phyloP scores from a whole-genome alignment of 176 grass and related monocot genomes.

The Coix lacrymajobi region DNA sequence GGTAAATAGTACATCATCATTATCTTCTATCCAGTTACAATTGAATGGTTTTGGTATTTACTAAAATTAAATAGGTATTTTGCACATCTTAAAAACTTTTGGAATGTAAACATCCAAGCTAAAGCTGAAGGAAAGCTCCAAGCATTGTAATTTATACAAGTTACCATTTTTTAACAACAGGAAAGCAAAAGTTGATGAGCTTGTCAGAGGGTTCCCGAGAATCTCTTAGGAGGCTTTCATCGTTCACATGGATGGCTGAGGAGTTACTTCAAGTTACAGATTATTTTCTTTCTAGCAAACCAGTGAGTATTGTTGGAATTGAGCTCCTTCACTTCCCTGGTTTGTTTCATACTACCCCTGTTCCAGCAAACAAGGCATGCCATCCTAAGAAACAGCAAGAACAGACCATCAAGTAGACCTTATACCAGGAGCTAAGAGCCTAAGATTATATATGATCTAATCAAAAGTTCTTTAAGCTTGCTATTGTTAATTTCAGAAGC shows the following conservation, averaged over 20 bases:
- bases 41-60: constrained; percentile 17
- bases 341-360: constrained; percentile 1
- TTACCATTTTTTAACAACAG: constrained; percentile 34
- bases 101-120: background rate
- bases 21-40: background rate
- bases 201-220: constrained; percentile 85
- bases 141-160: background rate
- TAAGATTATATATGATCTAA: background rate
- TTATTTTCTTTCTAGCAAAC: constrained; percentile 77
- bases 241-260: constrained; percentile 97
- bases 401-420: background rate
- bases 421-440: background rate
- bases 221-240: constrained; percentile 81
- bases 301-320: constrained; percentile 54
- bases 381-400: background rate
- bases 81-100: constrained; percentile 9
- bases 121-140: background rate
- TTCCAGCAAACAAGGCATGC: background rate
- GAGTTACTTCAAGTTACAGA: constrained; percentile 93
- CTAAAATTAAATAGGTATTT: background rate
- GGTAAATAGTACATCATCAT: constrained; percentile 41
- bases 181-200: constrained; percentile 85
- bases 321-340: background rate
- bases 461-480: constrained; percentile 7
- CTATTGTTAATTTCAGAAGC: background rate